Evolutionary conservation across 176 grass and related monocot genomes (phyloP).

Genomic region (Carex littledalei): DNA sequence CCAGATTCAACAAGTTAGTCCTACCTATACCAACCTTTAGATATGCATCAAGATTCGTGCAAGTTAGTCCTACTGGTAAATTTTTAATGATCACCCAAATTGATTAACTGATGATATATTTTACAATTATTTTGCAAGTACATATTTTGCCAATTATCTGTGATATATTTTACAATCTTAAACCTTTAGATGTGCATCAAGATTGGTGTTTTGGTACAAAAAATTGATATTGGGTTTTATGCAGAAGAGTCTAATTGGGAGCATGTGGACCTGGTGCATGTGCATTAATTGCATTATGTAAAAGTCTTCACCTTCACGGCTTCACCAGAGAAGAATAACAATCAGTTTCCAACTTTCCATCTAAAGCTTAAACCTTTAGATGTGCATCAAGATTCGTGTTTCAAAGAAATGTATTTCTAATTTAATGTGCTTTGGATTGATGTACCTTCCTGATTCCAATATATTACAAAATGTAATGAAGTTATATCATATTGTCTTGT

Average conservation of each 20-base stretch:
- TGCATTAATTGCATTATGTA: background rate
- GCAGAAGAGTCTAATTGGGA: constrained; percentile 12
- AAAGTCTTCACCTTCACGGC: background rate
- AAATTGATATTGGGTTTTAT: background rate
- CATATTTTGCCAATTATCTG: background rate
- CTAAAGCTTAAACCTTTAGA: too few species aligned
- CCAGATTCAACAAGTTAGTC: too few species aligned
- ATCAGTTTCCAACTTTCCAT: background rate
- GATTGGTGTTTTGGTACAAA: background rate
- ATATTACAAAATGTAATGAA: background rate
- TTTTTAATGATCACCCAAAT: too few species aligned
- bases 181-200: too few species aligned
- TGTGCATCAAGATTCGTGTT: background rate
- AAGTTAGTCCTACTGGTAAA: background rate
- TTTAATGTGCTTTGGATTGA: background rate
- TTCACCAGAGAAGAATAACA: background rate
- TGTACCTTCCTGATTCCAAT: background rate
- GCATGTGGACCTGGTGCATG: constrained; percentile 1
- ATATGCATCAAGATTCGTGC: background rate
- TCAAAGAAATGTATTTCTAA: background rate
- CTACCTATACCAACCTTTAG: background rate
- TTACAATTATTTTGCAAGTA: background rate
- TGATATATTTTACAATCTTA: too few species aligned
- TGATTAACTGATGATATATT: background rate
- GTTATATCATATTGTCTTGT: background rate